Base-by-base conservation (phyloP, 306 rosid species). In the Elaeagnus macrophylla region DNA sequence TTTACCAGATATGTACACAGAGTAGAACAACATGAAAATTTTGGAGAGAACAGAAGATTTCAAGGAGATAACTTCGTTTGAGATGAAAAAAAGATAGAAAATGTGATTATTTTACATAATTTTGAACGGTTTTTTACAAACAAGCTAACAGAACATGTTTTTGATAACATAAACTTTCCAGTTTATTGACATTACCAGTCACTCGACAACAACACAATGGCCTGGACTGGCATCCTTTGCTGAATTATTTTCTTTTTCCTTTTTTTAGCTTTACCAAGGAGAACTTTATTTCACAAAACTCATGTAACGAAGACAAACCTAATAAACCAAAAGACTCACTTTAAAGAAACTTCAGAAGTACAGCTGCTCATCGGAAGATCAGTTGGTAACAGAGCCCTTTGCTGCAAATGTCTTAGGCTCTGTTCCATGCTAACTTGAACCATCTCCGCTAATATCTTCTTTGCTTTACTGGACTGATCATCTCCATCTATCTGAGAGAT, bases 391-490 rank as follows among this genome's bases (percentile, higher is more conserved):
- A 91, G 82, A 61, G 96, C 99, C 74, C 99, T 74, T 67, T 75
- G 84, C 76, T 91, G 99, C 37, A 90, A 75, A 79, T 91, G 99
- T 49, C 94, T 78, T 67, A 91, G 69, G 67, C 99, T 91, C 62
- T 91, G 96, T 37, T 91, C 96, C 99, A 91, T 91, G 76, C 99
- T 91, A 37, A 91, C 96, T 82, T 91, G 99, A 32, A 91, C 96
- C 99, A 91, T 91, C 74, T 91, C 99, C 12, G 99, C 87, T 16
- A 91, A 78, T 93, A 87, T 87, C 70, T 91, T 91, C 83, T 87
- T 87, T 6, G 99, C 99, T 52, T 87, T 91, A 44, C 84, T 74
- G 5, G 85, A 73, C 58, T 91, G 99, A 15, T 91, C 96, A 37
- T 84, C 97, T 39, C 93, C 94, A 44, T 91, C 96, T 39, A 91